These are phyloP conservation scores for Hyphopichia burtonii DNA, from an alignment of 1,139 yeast species.

Conservation along the genomic window DNA sequence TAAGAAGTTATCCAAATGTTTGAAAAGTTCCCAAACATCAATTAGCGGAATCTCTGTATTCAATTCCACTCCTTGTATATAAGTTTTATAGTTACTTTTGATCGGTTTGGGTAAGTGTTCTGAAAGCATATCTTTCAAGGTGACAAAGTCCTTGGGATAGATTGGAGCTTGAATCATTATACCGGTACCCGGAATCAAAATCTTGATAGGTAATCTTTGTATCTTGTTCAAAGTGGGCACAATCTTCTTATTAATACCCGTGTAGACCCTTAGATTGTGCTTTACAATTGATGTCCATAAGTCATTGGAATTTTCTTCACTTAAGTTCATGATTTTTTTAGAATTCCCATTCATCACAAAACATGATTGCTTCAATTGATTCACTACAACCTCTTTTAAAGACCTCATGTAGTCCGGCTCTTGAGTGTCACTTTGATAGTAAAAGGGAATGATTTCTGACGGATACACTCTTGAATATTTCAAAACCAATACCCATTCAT, in stretches of 20 bases:
- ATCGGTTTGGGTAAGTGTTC: conserved; percentile 36
- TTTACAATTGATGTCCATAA: conserved; percentile 55
- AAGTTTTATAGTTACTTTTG: conserved; percentile 21
- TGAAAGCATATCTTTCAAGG: conserved; percentile 43
- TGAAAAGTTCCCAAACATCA: conserved; percentile 54
- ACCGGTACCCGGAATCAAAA: conserved; percentile 51
- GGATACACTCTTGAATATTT: conserved; percentile 45
- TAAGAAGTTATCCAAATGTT: conserved; percentile 74
- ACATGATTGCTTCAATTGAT: conserved; percentile 78
- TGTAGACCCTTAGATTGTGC: conserved; percentile 28
- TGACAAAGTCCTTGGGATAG: conserved; percentile 22
- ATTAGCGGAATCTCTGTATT: conserved; percentile 41
- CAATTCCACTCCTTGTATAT: conserved; percentile 60
- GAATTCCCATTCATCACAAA: conserved; percentile 72
- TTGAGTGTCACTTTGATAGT: conserved; percentile 10
- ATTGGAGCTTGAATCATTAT: conserved; percentile 51
- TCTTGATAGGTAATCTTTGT: conserved; percentile 55
- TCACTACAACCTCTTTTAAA: conserved; percentile 59
- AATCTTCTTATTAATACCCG: conserved; percentile 26
- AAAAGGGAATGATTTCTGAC: conserved; percentile 49
- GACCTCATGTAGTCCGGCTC: conserved; percentile 22
- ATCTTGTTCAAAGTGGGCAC: conserved; percentile 30
- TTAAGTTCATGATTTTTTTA: conserved; percentile 70
- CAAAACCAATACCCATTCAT: conserved; percentile 51
- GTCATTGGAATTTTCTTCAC: conserved; percentile 54